Percentiles rank a stretch among this genome's conserved stretches.
phyloP scores from a whole-genome alignment of 306 rosid genomes.

The Vicia villosa region DNA sequence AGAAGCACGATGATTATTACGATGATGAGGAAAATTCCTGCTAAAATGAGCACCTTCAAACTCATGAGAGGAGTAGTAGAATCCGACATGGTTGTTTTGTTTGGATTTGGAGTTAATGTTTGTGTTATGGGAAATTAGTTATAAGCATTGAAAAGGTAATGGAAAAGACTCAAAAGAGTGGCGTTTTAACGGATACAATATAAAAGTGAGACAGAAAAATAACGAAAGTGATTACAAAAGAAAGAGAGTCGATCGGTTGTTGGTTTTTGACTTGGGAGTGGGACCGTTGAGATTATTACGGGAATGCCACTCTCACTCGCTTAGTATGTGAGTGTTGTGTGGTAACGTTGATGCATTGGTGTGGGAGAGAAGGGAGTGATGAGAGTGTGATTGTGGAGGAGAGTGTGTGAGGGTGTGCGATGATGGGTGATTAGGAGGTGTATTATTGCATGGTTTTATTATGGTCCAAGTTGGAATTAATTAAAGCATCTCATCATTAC shows the following conservation, averaged over 20 bases:
- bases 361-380: not conserved
- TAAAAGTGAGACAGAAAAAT: not conserved
- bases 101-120: not conserved
- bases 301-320: conserved; percentile 17
- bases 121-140: not conserved
- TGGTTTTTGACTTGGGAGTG: conserved; percentile 39
- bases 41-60: conserved; percentile 54
- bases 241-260: conserved; percentile 20
- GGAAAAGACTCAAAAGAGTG: conserved; percentile 21
- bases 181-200: conserved; percentile 66
- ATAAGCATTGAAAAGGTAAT: conserved; percentile 25
- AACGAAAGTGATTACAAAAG: not conserved
- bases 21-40: conserved; percentile 45
- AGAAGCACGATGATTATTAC: conserved; percentile 44
- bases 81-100: conserved; percentile 46
- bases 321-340: not conserved
- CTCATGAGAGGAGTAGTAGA: conserved; percentile 46
- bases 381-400: not conserved
- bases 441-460: conserved; percentile 26
- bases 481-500: not conserved
- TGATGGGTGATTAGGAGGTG: conserved; percentile 14
- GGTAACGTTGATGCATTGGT: not conserved
- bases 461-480: conserved; percentile 9
- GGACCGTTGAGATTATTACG: not conserved
- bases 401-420: conserved; percentile 29